These are phyloP conservation scores for Mortierella sp. DNA, from an alignment of 371 early-diverging fungal genomes.

Conservation along the genomic window DNA sequence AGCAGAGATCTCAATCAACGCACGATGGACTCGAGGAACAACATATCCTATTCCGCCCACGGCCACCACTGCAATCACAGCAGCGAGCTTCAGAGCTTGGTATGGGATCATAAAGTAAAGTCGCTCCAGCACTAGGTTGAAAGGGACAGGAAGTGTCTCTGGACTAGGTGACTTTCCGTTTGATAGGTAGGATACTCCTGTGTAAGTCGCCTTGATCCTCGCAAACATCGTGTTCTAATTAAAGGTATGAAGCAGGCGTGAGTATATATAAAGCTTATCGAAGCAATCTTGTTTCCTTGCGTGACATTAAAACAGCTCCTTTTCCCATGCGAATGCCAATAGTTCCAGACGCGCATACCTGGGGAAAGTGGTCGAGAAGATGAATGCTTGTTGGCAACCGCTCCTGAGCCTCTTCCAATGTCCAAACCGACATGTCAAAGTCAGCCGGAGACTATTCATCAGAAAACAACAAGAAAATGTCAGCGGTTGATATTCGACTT, in stretches of 20 bases:
- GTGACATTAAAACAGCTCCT: neutral
- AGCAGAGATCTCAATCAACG: constrained; percentile 11
- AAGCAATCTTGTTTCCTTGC: too few relatives aligned
- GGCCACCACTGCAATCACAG: constrained; percentile 22
- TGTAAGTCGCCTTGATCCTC: constrained; percentile 45
- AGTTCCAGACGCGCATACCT: constrained; percentile 18
- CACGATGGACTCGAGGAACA: constrained; percentile 27
- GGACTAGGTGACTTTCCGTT: constrained; percentile 16
- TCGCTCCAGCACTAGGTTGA: constrained; percentile 45
- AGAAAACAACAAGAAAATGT: neutral
- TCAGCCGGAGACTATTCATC: constrained; percentile 42
- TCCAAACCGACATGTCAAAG: constrained; percentile 49
- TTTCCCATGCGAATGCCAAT: too few relatives aligned
- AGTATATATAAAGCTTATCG: neutral
- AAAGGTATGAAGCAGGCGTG: neutral
- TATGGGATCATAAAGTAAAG: constrained; percentile 50
- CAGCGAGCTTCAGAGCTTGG: constrained; percentile 52
- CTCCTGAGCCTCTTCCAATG: constrained; percentile 34
- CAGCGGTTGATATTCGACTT: neutral
- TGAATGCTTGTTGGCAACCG: constrained; percentile 11
- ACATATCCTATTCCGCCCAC: constrained; percentile 25
- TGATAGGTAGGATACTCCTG: constrained; percentile 43
- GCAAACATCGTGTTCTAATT: constrained; percentile 44
- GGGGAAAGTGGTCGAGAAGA: constrained; percentile 24
- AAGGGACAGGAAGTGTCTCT: constrained; percentile 33